These are phyloP conservation scores for Cryptomeria japonica DNA, from an alignment of 75 land plant genomes.

Conservation along the genomic window DNA sequence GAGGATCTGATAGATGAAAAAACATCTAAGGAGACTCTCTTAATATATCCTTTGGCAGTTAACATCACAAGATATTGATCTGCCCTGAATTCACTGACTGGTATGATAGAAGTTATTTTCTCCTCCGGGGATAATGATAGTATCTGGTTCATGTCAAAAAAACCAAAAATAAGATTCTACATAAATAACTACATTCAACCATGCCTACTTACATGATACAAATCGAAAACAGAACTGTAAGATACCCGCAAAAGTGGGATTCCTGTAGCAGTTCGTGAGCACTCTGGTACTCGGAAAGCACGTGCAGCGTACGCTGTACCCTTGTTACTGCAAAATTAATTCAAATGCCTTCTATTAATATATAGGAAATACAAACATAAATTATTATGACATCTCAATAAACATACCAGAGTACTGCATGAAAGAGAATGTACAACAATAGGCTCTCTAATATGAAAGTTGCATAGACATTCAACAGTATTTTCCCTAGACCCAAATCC, in stretches of 20 bases:
- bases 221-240: not conserved
- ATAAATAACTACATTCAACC: not conserved
- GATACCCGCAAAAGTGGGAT: slow-evolving; percentile 87
- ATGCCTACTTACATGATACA: not conserved
- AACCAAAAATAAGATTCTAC: not conserved
- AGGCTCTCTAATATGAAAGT: not conserved
- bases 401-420: not conserved
- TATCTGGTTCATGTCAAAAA: slow-evolving; percentile 48
- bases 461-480: not conserved
- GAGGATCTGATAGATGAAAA: slow-evolving; percentile 81
- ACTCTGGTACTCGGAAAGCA: slow-evolving; percentile 93
- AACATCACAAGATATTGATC: slow-evolving; percentile 90
- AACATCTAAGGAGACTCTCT: slow-evolving; percentile 75
- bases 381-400: no score
- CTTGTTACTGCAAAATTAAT: slow-evolving; percentile 63
- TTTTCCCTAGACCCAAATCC: not conserved
- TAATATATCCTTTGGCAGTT: slow-evolving; percentile 82
- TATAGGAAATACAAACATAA: not conserved
- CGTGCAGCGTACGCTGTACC: slow-evolving; percentile 95
- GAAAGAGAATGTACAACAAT: not conserved
- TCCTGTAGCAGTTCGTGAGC: slow-evolving; percentile 89
- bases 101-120: slow-evolving; percentile 86
- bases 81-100: slow-evolving; percentile 80
- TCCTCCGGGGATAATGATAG: slow-evolving; percentile 87
- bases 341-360: not conserved